These are phyloP conservation scores for Aspergillus candidus DNA, from an alignment of 2,329 filamentous ascomycete genomes.

Conservation along the genomic window DNA sequence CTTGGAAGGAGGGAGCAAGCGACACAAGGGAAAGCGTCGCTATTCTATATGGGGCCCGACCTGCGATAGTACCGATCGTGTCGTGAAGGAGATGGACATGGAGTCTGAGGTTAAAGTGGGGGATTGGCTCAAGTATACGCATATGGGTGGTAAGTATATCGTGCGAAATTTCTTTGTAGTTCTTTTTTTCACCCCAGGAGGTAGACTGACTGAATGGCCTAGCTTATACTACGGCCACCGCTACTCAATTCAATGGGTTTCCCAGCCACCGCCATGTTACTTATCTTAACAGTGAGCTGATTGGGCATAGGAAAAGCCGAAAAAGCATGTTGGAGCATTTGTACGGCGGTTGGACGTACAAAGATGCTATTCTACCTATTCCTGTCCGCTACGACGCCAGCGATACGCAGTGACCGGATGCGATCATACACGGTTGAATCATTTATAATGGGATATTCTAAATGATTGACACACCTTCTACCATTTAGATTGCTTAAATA, in stretches of 20 bases:
- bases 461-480: too few relatives aligned
- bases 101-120: slow-evolving; percentile 15
- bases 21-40: slow-evolving; percentile 3
- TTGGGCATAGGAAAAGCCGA: background rate
- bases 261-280: slow-evolving; percentile 7
- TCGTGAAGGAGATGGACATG: slow-evolving; percentile 11
- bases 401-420: too few relatives aligned
- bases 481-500: too few relatives aligned
- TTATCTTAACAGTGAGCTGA: slow-evolving; percentile 24
- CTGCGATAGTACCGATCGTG: slow-evolving; percentile 22
- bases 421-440: too few relatives aligned
- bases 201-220: background rate
- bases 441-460: too few relatives aligned
- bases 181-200: background rate
- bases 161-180: background rate
- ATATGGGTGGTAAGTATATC: slow-evolving; percentile 23
- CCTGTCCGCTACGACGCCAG: too few relatives aligned
- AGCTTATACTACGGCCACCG: slow-evolving; percentile 16
- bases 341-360: too few relatives aligned
- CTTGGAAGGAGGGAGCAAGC: background rate
- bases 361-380: too few relatives aligned
- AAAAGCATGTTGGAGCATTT: background rate
- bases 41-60: slow-evolving; percentile 27
- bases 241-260: slow-evolving; percentile 24
- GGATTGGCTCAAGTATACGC: slow-evolving; percentile 23